Conservation (phyloP, 176 grass and related monocot genomes). For the Stipa capillata region DNA sequence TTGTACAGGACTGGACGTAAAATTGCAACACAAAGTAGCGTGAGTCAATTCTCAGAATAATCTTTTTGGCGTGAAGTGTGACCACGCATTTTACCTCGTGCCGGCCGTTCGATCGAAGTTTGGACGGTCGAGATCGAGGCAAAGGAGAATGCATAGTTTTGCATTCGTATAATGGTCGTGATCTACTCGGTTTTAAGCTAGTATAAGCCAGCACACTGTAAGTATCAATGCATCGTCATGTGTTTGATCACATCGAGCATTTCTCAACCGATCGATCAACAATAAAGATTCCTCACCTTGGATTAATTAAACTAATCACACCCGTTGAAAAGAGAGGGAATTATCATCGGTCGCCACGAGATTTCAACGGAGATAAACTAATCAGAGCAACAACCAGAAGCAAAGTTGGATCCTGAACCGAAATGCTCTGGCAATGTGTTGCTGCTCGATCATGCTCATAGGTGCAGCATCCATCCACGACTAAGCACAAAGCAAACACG, state of each 20-base stretch:
- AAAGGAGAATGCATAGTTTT: no score
- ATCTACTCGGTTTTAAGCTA: no score
- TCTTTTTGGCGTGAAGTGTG: no score
- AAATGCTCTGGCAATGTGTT: conserved; percentile 29
- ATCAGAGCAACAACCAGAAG: not conserved
- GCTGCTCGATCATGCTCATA: not conserved
- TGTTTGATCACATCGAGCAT: no score
- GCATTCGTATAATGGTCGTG: no score
- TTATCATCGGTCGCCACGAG: conserved; percentile 19
- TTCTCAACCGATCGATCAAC: not conserved
- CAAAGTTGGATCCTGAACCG: conserved; percentile 13
- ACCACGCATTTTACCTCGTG: no score
- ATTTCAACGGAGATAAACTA: conserved; percentile 15
- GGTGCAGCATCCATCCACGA: not conserved
- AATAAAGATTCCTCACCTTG: conserved; percentile 22
- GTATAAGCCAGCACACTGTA: no score
- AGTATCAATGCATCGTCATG: no score
- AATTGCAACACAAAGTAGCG: not conserved
- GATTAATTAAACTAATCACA: conserved; percentile 15
- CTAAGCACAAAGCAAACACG: conserved; percentile 16
- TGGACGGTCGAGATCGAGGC: not conserved
- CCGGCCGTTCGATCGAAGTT: not conserved
- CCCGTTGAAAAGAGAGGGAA: conserved; percentile 25
- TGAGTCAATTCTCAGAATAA: not conserved
- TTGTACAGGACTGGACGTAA: no score